Conservation (phyloP, 768 basidiomycete species). For the Nevesoporus exiguus region DNA sequence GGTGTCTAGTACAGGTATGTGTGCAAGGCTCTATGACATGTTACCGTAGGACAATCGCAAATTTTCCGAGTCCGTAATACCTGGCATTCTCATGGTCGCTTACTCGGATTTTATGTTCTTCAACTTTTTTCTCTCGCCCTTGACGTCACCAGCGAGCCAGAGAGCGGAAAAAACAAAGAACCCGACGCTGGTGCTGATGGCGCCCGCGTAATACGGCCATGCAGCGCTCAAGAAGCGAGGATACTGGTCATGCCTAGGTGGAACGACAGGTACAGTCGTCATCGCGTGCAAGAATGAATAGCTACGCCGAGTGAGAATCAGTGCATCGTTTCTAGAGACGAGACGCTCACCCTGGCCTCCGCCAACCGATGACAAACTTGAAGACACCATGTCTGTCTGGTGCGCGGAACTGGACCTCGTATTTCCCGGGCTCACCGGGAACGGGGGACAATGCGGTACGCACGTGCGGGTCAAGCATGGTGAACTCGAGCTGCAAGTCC, state of each 20-base stretch:
- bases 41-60: conserved; percentile 4
- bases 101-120: conserved; percentile 35
- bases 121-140: conserved; percentile 51
- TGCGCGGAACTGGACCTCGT: conserved; percentile 79
- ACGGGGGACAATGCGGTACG: conserved; percentile 72
- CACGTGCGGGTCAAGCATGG: conserved; percentile 97
- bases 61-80: conserved; percentile 1
- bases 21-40: conserved; percentile 6
- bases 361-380: conserved; percentile 92
- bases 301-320: conserved; percentile 36
- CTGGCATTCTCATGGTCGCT: neutral
- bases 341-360: conserved; percentile 72
- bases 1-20: conserved; percentile 24
- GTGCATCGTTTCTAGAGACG: neutral
- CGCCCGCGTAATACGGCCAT: conserved; percentile 92
- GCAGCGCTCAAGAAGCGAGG: conserved; percentile 94
- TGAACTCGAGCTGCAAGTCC: conserved; percentile 93
- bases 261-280: conserved; percentile 82
- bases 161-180: conserved; percentile 84
- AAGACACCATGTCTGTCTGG: conserved; percentile 98
- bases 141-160: conserved; percentile 85
- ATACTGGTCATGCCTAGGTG: conserved; percentile 92
- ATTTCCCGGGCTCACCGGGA: conserved; percentile 56
- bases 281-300: conserved; percentile 71
- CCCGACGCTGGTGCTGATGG: conserved; percentile 81